Evolutionary conservation across 129 eudicot species (phyloP).

Genomic region (Arctium minus): DNA sequence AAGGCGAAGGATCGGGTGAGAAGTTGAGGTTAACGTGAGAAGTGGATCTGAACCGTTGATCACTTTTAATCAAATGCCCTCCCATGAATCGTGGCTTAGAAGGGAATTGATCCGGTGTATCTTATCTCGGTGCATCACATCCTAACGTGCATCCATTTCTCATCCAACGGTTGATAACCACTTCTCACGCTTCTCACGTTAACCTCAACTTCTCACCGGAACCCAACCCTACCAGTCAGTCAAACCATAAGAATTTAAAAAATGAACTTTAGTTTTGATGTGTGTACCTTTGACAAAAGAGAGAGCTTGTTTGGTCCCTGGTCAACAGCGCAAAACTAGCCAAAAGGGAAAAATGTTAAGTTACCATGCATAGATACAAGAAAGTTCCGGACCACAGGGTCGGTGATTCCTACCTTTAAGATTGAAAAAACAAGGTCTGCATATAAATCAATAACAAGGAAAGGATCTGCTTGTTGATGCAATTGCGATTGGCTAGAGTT

Average conservation of each 20-base stretch:
- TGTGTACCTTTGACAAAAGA: conserved; percentile 58
- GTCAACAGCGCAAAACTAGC: conserved; percentile 59
- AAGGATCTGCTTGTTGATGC: conserved; percentile 43
- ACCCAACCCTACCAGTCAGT: background rate
- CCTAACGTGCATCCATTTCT: too few species aligned
- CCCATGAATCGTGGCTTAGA: too few species aligned
- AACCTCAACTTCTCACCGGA: too few species aligned
- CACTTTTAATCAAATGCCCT: too few species aligned
- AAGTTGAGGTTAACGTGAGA: too few species aligned
- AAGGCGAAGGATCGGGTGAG: too few species aligned
- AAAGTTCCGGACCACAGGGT: background rate
- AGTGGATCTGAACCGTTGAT: too few species aligned
- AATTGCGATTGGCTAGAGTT: conserved; percentile 33
- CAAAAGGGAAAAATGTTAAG: conserved; percentile 10
- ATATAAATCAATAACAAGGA: conserved; percentile 71
- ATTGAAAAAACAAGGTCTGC: conserved; percentile 59
- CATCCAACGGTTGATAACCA: too few species aligned
- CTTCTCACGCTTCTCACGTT: too few species aligned
- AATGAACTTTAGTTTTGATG: background rate
- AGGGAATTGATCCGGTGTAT: too few species aligned
- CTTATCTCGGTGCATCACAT: too few species aligned
- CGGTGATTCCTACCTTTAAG: conserved; percentile 48
- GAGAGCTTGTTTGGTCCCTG: conserved; percentile 52
- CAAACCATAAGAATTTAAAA: background rate
- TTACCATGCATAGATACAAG: background rate